phyloP scores from a whole-genome alignment of 805 yeast species.

The Candida chilensis region DNA sequence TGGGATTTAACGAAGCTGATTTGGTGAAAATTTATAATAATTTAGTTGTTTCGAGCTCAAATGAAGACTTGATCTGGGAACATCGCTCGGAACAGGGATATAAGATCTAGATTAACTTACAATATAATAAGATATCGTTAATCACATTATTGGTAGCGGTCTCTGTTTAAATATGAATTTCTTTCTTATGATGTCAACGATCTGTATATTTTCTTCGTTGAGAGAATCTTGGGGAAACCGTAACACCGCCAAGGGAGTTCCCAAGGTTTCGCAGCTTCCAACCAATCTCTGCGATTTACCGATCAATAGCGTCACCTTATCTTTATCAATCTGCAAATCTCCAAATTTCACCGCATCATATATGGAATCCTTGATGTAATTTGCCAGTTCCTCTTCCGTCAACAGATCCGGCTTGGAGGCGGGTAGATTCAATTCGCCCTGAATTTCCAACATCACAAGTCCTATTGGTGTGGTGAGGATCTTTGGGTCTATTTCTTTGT shows the following conservation, averaged over 20 bases:
- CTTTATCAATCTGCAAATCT: conserved; percentile 31
- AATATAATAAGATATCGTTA: too few species aligned
- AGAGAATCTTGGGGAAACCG: conserved; percentile 24
- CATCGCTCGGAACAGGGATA: not conserved
- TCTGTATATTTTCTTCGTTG: conserved; percentile 24
- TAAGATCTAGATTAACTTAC: not conserved
- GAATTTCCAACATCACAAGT: conserved; percentile 56
- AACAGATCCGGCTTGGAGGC: conserved; percentile 15
- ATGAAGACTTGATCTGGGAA: not conserved
- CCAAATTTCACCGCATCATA: conserved; percentile 45
- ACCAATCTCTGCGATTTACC: conserved; percentile 65
- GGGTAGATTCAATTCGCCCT: conserved; percentile 59
- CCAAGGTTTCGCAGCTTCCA: conserved; percentile 50
- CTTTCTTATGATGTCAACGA: conserved; percentile 50
- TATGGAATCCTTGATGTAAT: conserved; percentile 21
- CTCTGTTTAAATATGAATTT: conserved; percentile 58
- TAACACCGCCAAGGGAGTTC: conserved; percentile 58
- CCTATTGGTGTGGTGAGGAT: conserved; percentile 48
- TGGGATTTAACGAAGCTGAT: conserved; percentile 38
- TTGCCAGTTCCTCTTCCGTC: conserved; percentile 19
- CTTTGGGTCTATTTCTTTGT: too few species aligned
- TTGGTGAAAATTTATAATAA: conserved; percentile 22
- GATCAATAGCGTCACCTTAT: conserved; percentile 47
- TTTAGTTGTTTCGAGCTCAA: conserved; percentile 6
- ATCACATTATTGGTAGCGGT: conserved; percentile 71